phyloP scores from a whole-genome alignment of 768 basidiomycete genomes.

The Thelephora aurantiotincta region DNA sequence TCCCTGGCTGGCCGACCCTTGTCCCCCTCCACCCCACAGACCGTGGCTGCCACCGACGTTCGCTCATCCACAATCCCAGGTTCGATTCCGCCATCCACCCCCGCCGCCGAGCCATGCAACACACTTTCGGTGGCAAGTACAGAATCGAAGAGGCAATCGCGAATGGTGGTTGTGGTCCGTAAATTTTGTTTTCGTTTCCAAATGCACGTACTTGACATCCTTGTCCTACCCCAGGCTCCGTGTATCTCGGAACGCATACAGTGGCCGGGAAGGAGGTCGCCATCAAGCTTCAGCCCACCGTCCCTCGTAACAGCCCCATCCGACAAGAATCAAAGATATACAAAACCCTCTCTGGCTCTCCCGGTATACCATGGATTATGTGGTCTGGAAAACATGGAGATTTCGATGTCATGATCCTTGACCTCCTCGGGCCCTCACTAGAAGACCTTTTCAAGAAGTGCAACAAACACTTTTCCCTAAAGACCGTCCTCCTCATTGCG shows the following conservation, averaged over 20 bases:
- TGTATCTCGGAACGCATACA: conserved; percentile 68
- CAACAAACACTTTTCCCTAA: conserved; percentile 86
- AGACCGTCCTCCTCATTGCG: conserved; percentile 85
- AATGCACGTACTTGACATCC: neutral
- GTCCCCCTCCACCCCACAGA: no score
- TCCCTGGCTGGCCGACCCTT: no score
- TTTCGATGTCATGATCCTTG: conserved; percentile 97
- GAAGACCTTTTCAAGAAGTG: conserved; percentile 83
- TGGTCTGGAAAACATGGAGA: conserved; percentile 86
- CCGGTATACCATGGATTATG: conserved; percentile 85
- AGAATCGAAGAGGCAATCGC: conserved; percentile 69
- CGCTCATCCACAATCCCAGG: no score
- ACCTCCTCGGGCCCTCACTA: conserved; percentile 82
- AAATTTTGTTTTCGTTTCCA: neutral
- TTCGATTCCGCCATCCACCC: no score
- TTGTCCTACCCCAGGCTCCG: conserved; percentile 35
- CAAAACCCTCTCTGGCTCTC: conserved; percentile 80
- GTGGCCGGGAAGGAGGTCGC: conserved; percentile 75
- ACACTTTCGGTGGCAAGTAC: conserved; percentile 62
- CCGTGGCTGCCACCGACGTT: no score
- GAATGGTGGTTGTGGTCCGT: conserved; percentile 64
- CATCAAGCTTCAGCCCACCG: conserved; percentile 67
- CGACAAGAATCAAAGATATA: conserved; percentile 87
- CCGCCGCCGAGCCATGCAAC: conserved; percentile 13
- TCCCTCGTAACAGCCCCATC: conserved; percentile 44